Evolutionary conservation across 345 rosid genomes (phyloP).

Genomic region (Eutrema heterophyllum): DNA sequence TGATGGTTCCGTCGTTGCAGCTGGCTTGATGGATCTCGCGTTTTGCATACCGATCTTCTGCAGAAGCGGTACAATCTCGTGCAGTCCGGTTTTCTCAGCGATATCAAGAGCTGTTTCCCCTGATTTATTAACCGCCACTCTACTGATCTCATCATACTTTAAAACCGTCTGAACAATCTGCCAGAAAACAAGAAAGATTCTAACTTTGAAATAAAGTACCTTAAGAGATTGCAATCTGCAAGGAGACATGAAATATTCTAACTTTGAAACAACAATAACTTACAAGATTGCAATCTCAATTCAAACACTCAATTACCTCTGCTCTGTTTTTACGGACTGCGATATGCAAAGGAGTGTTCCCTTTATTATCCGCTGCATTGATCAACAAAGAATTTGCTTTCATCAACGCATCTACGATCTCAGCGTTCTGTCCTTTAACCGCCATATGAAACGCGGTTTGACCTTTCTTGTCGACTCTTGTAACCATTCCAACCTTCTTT

Average conservation of each 20-base stretch:
- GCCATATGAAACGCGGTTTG: slow-evolving; percentile 96
- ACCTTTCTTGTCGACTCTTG: slow-evolving; percentile 67
- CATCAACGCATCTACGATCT: slow-evolving; percentile 54
- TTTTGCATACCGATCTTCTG: slow-evolving; percentile 48
- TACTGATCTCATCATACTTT: slow-evolving; percentile 40
- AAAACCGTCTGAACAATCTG: slow-evolving; percentile 59
- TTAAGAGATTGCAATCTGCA: slow-evolving; percentile 15
- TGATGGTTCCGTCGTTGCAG: slow-evolving; percentile 11
- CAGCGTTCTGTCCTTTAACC: slow-evolving; percentile 68
- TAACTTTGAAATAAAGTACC: neutral
- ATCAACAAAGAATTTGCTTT: slow-evolving; percentile 41
- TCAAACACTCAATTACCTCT: slow-evolving; percentile 43
- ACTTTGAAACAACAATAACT: neutral
- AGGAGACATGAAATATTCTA: neutral
- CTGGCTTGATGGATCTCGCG: slow-evolving; percentile 53
- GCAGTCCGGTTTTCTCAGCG: slow-evolving; percentile 55
- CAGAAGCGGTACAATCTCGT: slow-evolving; percentile 44
- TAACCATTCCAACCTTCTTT: slow-evolving; percentile 51
- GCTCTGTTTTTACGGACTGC: slow-evolving; percentile 63
- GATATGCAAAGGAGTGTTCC: slow-evolving; percentile 78
- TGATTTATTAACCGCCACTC: slow-evolving; percentile 48
- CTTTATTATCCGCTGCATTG: slow-evolving; percentile 69
- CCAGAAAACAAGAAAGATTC: slow-evolving; percentile 16
- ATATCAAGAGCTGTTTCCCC: slow-evolving; percentile 74
- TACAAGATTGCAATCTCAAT: neutral